Conservation (phyloP, 108 stramenopile genomes). For the Aureococcus anophagefferens region DNA sequence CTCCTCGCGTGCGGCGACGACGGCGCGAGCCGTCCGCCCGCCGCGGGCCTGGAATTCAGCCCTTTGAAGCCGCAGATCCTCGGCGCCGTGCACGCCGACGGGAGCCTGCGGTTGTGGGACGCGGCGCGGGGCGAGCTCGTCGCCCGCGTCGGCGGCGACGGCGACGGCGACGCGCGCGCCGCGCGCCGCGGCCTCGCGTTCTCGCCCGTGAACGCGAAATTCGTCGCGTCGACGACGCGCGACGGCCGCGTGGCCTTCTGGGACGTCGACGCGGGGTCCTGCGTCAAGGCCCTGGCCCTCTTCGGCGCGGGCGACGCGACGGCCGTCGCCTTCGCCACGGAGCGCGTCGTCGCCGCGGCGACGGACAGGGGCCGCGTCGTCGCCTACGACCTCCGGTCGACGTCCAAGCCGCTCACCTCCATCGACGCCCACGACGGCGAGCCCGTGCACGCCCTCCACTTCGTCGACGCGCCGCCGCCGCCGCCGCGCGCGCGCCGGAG, state of each 20-base stretch:
- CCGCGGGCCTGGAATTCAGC: neutral
- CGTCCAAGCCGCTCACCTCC: neutral
- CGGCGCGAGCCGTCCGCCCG: neutral
- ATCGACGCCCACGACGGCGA: no score
- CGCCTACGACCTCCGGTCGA: neutral
- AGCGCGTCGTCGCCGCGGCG: neutral
- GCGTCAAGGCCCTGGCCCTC: neutral
- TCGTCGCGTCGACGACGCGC: neutral
- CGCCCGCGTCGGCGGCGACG: neutral
- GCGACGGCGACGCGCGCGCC: neutral
- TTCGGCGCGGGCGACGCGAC: neutral
- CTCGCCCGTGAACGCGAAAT: neutral
- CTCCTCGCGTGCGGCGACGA: no score
- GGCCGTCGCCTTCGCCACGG: neutral
- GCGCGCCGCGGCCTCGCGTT: neutral
- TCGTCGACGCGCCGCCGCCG: no score
- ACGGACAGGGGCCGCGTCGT: neutral
- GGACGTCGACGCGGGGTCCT: neutral
- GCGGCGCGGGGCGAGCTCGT: neutral
- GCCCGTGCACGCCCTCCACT: no score
- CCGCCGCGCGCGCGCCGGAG: no score
- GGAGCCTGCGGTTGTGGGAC: neutral
- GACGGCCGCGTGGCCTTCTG: neutral
- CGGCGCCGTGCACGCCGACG: neutral
- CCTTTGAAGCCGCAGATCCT: neutral